phyloP scores from a whole-genome alignment of 2,329 filamentous ascomycete genomes.

The Ilyonectria sp. region DNA sequence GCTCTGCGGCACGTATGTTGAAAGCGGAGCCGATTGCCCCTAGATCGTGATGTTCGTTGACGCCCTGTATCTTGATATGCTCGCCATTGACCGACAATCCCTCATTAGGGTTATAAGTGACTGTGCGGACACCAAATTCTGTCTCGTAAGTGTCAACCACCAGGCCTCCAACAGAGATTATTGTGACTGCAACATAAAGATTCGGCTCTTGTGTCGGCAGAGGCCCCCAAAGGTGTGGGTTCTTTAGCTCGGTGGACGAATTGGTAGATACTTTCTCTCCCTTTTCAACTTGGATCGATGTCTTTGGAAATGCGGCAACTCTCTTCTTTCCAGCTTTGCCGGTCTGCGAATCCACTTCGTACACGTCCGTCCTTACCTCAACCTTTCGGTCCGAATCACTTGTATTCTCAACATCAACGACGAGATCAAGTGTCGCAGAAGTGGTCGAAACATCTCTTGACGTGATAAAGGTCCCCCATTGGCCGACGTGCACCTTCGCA shows the following conservation, averaged over 20 bases:
- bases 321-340: conserved; percentile 44
- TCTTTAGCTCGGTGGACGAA: conserved; percentile 47
- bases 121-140: conserved; percentile 63
- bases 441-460: conserved; percentile 60
- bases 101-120: conserved; percentile 57
- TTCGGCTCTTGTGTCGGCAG: conserved; percentile 61
- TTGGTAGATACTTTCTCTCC: conserved; percentile 52
- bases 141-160: conserved; percentile 64
- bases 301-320: conserved; percentile 53
- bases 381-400: conserved; percentile 51
- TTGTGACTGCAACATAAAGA: conserved; percentile 63
- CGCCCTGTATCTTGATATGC: conserved; percentile 60
- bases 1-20: conserved; percentile 62
- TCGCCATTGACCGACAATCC: conserved; percentile 65
- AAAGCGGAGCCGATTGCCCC: conserved; percentile 66
- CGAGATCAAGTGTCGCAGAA: conserved; percentile 61
- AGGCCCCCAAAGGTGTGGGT: conserved; percentile 65
- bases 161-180: conserved; percentile 44
- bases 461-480: conserved; percentile 66
- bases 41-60: conserved; percentile 67
- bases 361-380: conserved; percentile 58
- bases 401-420: conserved; percentile 63
- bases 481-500: conserved; percentile 60
- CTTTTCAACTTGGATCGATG: conserved; percentile 36
- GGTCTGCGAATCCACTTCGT: conserved; percentile 53